Percentiles rank a stretch among this genome's conserved stretches.
phyloP scores from a whole-genome alignment of 2,329 filamentous ascomycete genomes.

The Lachnellula subtilissima region DNA sequence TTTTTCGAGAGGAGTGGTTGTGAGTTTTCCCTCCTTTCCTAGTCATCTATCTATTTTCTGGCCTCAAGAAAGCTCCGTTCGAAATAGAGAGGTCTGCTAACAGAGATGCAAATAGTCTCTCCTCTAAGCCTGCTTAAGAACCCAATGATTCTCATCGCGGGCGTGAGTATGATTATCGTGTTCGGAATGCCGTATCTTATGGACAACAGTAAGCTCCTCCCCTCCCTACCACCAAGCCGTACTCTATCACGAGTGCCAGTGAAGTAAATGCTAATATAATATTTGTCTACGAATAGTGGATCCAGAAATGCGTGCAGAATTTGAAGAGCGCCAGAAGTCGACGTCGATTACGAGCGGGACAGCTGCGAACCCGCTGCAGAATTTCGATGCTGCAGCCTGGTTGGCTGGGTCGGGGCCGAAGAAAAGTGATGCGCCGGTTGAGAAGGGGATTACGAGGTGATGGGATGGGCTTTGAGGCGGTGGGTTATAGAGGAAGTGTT shows the following conservation, averaged over 20 bases:
- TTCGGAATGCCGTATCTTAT: constrained; percentile 92
- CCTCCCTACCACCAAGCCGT: neutral
- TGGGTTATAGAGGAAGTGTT: too few species aligned
- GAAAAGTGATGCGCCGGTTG: constrained; percentile 21
- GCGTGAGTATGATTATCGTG: constrained; percentile 77
- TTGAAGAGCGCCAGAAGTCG: constrained; percentile 81
- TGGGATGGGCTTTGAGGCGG: too few species aligned
- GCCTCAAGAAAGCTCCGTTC: neutral
- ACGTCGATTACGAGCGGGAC: constrained; percentile 59
- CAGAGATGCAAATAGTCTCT: constrained; percentile 52
- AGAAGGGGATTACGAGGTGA: constrained; percentile 23
- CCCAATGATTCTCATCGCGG: constrained; percentile 91
- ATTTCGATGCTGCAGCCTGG: constrained; percentile 65
- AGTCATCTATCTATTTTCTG: neutral
- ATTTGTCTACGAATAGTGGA: constrained; percentile 63
- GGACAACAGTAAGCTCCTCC: constrained; percentile 74
- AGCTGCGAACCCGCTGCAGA: constrained; percentile 46
- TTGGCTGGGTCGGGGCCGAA: constrained; percentile 50
- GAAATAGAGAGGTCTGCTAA: neutral
- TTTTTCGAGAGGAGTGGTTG: constrained; percentile 72
- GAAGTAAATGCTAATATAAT: too few species aligned
- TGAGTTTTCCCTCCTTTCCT: constrained; percentile 43
- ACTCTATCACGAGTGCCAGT: neutral
- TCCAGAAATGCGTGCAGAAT: constrained; percentile 89
- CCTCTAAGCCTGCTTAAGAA: constrained; percentile 82